Evolutionary conservation across 164 flowering plant species (phyloP), one percentile per base, ranked within the genome.

Genomic region (Warburgia ugandensis): DNA sequence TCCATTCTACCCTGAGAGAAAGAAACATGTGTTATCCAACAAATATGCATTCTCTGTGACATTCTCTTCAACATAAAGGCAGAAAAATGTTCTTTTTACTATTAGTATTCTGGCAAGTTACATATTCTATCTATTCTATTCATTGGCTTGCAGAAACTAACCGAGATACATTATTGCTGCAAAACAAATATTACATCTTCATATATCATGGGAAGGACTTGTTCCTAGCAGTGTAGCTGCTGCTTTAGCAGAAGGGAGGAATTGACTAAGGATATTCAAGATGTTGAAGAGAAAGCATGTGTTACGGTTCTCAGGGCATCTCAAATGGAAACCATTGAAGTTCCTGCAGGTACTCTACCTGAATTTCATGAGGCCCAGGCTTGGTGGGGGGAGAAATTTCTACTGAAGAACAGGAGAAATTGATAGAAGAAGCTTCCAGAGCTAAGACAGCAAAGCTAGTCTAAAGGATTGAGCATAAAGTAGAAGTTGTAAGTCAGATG

Each of bases 351-450:
- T 56, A 80, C 95, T 22, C 65, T 92, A 69, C 86, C 95, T 44
- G 98, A 87, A 71, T 87, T 85, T 75, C 79, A 78, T 61, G 95
- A 87, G 76, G 94, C 96, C 47, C 88, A 92, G 69, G 80, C 95
- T n/a, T 74, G 77, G 22, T 92, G 98, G 98, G 96, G 98, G 75
- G 70, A 58, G 84, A 80, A 45, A 66, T 83, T 54, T 73, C 98
- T 47, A 54, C 68, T 35, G 81, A 83, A 59, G 96, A 87, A 45
- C 80, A 51, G 50, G 71, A 78, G 58, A 83, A 69, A 67, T 78
- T 92, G 86, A 63, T 77, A 43, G 77, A 81, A 73, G 91, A 84
- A 62, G 91, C 73, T 54, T 71, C 86, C 36, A 76, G 60, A 58
- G 86, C 81, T 43, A 78, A 74, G 63, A 65, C 29, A 59, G 75